Evolutionary conservation across 495 filamentous ascomycete genomes (phyloP).

Genomic region (Aspergillus leporis): DNA sequence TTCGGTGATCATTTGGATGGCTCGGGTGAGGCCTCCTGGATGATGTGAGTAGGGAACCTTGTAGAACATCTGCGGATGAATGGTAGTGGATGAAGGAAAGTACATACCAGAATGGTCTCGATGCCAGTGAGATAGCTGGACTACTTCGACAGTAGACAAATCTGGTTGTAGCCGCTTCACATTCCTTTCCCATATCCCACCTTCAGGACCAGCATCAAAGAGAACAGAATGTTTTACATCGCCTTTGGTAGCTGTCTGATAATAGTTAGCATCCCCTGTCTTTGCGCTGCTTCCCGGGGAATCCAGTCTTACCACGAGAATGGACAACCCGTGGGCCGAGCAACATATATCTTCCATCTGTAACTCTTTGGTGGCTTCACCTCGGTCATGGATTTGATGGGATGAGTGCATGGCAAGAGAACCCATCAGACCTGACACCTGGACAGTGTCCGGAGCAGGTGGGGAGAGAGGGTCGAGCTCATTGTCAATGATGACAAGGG

Average conservation of each 20-base stretch:
- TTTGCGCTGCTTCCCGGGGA: background rate
- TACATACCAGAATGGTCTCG: conserved; percentile 56
- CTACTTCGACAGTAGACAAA: conserved; percentile 65
- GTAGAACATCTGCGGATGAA: no score
- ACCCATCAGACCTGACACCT: conserved; percentile 43
- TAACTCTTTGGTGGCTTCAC: conserved; percentile 46
- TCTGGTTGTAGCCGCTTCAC: conserved; percentile 49
- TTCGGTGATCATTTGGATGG: conserved; percentile 48
- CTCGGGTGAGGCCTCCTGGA: conserved; percentile 48
- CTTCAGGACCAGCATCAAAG: conserved; percentile 62
- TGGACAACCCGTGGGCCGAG: conserved; percentile 58
- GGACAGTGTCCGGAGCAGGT: conserved; percentile 48
- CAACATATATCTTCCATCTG: conserved; percentile 61
- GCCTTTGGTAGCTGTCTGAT: conserved; percentile 54
- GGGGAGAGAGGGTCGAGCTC: conserved; percentile 60
- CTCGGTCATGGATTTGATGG: conserved; percentile 36
- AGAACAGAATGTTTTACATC: conserved; percentile 53
- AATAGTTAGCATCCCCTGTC: background rate
- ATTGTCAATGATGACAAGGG: conserved; percentile 55
- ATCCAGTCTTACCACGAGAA: conserved; percentile 47
- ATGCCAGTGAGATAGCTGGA: conserved; percentile 77
- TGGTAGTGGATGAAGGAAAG: background rate
- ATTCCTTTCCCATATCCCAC: conserved; percentile 56
- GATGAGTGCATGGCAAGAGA: conserved; percentile 34
- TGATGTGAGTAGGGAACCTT: conserved; percentile 9